phyloP scores from a whole-genome alignment of 2,329 filamentous ascomycete genomes.

The Westerdykella sp. region DNA sequence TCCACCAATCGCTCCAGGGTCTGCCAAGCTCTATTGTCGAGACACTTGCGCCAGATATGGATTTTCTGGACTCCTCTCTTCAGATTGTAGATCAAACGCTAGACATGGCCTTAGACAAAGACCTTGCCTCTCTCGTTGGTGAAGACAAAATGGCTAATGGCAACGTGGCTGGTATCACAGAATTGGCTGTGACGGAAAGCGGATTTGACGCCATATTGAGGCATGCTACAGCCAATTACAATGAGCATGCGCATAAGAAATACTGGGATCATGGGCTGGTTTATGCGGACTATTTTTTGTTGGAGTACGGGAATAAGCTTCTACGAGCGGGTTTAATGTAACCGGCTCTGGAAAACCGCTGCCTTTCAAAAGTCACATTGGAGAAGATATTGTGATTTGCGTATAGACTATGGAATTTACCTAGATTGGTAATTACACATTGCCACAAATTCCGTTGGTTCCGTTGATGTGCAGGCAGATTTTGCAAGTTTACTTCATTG shows the following conservation, averaged over 20 bases:
- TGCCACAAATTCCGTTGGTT: too few relatives aligned
- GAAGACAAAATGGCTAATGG: conserved; percentile 14
- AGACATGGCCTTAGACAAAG: conserved; percentile 26
- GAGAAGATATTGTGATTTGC: too few relatives aligned
- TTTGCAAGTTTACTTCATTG: too few relatives aligned
- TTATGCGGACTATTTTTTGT: conserved; percentile 47
- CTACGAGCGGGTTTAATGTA: conserved; percentile 30
- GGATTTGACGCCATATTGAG: conserved; percentile 43
- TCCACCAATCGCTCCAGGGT: conserved; percentile 31
- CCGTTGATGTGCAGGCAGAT: too few relatives aligned
- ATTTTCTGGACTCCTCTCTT: conserved; percentile 18
- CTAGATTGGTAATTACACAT: too few relatives aligned
- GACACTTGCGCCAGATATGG: conserved; percentile 1
- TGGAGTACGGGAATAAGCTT: conserved; percentile 45
- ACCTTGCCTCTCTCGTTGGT: conserved; percentile 19
- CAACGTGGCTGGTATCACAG: neutral
- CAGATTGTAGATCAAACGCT: conserved; percentile 22
- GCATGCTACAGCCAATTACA: conserved; percentile 46
- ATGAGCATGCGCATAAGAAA: conserved; percentile 40
- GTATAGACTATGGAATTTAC: too few relatives aligned
- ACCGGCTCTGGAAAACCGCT: neutral
- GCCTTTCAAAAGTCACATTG: too few relatives aligned
- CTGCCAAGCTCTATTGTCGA: conserved; percentile 3
- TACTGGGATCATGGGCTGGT: conserved; percentile 46
- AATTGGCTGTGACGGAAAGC: conserved; percentile 20